phyloP scores from a whole-genome alignment of 345 rosid species.

The Trapa incisa region DNA sequence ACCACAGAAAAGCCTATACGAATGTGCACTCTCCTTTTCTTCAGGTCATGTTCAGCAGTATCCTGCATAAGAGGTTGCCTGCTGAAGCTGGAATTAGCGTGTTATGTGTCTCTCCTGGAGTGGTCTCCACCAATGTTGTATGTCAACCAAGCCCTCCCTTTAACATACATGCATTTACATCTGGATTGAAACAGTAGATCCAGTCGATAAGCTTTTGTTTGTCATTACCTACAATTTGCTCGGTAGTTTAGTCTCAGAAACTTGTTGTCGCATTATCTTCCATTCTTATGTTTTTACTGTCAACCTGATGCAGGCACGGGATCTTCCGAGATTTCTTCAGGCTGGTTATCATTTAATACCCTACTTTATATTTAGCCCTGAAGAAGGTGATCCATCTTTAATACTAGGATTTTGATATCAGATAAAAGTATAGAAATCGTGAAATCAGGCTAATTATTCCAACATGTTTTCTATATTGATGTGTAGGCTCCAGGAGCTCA shows the following conservation, averaged over 20 bases:
- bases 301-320: slow-evolving; percentile 63
- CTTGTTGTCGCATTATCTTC: background rate
- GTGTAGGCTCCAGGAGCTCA: slow-evolving; percentile 70
- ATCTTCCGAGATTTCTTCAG: slow-evolving; percentile 71
- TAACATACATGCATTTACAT: background rate
- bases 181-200: background rate
- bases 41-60: slow-evolving; percentile 92
- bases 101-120: slow-evolving; percentile 78
- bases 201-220: background rate
- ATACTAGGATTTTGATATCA: no score
- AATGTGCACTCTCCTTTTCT: slow-evolving; percentile 14
- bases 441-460: background rate
- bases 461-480: background rate
- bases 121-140: slow-evolving; percentile 87
- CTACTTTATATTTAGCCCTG: slow-evolving; percentile 74
- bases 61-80: slow-evolving; percentile 75
- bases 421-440: background rate
- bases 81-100: slow-evolving; percentile 83
- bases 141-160: slow-evolving; percentile 21
- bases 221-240: background rate
- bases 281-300: background rate
- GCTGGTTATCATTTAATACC: slow-evolving; percentile 72
- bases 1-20: background rate
- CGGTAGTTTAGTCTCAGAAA: slow-evolving; percentile 2
- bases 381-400: slow-evolving; percentile 48